Percentiles rank a stretch among this genome's conserved stretches.
Conservation (phyloP, 1,284 basidiomycete species). For the Boletus holoroseus region DNA sequence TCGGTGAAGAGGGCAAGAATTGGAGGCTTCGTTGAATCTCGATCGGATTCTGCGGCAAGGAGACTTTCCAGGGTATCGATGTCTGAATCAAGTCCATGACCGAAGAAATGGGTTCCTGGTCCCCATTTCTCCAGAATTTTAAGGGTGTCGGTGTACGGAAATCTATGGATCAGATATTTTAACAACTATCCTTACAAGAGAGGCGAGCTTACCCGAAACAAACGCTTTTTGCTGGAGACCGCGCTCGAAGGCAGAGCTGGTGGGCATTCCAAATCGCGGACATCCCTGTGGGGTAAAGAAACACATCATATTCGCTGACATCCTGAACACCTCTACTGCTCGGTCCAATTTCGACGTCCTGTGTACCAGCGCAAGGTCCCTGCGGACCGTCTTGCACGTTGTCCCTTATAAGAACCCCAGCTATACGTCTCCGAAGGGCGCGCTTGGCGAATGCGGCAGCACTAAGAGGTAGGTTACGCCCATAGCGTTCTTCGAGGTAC, state of each 20-base stretch:
- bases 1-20: constrained; percentile 75
- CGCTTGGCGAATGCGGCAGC: constrained; percentile 78
- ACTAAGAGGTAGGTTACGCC: constrained; percentile 80
- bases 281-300: constrained; percentile 86
- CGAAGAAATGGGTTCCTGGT: constrained; percentile 88
- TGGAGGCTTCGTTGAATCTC: constrained; percentile 43
- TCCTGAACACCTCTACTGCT: constrained; percentile 57
- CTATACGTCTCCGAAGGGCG: constrained; percentile 82
- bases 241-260: constrained; percentile 55
- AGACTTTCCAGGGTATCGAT: constrained; percentile 69
- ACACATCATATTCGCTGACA: constrained; percentile 83
- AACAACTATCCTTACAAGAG: background rate
- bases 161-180: constrained; percentile 47
- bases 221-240: constrained; percentile 71
- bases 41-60: constrained; percentile 45
- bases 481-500: constrained; percentile 93
- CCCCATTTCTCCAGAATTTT: constrained; percentile 98
- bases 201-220: constrained; percentile 77
- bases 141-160: constrained; percentile 96
- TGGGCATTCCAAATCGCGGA: constrained; percentile 90
- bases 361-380: constrained; percentile 43
- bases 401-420: constrained; percentile 76
- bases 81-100: constrained; percentile 74
- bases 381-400: constrained; percentile 35
- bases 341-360: constrained; percentile 46